A percentile compares a stretch with the other conserved stretches of the same genome.
Conservation (phyloP, 805 yeast species). For the Candida incommunis region DNA sequence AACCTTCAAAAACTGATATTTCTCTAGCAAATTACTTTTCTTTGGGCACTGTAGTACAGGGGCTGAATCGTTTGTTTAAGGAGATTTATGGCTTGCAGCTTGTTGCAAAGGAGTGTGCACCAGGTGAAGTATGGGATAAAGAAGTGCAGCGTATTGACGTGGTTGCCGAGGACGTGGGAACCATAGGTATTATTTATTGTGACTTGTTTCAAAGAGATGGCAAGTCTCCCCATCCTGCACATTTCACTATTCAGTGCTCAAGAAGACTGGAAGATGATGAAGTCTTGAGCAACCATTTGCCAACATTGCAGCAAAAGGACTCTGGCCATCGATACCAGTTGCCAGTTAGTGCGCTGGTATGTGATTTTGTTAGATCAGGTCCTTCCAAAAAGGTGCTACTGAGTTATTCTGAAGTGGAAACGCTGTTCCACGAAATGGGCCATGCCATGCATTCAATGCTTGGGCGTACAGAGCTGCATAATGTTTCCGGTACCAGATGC, state of each 20-base stretch:
- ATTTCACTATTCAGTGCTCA: conserved; percentile 92
- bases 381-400: conserved; percentile 28
- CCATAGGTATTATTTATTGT: conserved; percentile 72
- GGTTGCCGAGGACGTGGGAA: conserved; percentile 43
- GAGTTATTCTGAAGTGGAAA: conserved; percentile 70
- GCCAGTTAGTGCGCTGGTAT: conserved; percentile 80
- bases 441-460: conserved; percentile 98
- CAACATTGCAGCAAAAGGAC: conserved; percentile 3
- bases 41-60: conserved; percentile 73
- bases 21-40: conserved; percentile 59
- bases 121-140: conserved; percentile 79
- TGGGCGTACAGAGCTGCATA: conserved; percentile 81
- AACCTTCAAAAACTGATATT: conserved; percentile 9
- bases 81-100: conserved; percentile 65
- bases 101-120: conserved; percentile 43
- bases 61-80: conserved; percentile 57
- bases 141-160: conserved; percentile 78
- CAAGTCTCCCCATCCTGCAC: conserved; percentile 79
- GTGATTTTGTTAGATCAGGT: conserved; percentile 48
- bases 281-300: conserved; percentile 3
- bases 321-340: conserved; percentile 37
- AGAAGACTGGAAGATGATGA: conserved; percentile 36
- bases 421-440: conserved; percentile 96
- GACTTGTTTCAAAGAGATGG: conserved; percentile 72
- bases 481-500: conserved; percentile 89